A percentile compares a stretch with the other conserved stretches of the same genome.
Conservation (phyloP, 2,329 filamentous ascomycete species). For the Fusarium secorum region DNA sequence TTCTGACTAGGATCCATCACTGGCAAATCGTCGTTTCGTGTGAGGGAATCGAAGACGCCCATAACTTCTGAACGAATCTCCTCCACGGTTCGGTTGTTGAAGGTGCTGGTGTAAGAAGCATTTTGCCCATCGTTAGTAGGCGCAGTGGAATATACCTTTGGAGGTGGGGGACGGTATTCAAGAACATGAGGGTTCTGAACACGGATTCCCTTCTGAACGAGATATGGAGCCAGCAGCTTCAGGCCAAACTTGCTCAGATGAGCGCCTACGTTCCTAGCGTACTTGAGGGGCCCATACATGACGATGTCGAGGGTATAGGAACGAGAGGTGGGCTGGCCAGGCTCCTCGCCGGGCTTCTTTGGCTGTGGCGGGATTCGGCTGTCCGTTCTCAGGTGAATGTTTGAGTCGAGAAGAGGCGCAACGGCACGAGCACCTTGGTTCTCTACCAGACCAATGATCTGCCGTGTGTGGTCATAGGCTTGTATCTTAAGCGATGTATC, state of each 20-base stretch:
- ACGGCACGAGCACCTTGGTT: constrained; percentile 71
- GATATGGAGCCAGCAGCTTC: constrained; percentile 71
- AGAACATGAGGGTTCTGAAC: constrained; percentile 79
- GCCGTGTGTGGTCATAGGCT: constrained; percentile 74
- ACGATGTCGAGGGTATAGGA: constrained; percentile 74
- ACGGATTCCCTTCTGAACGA: constrained; percentile 72
- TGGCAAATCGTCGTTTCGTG: constrained; percentile 77
- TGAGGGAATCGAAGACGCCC: constrained; percentile 86
- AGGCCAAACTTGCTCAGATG: constrained; percentile 70
- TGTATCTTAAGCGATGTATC: constrained; percentile 69
- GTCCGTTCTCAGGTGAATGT: constrained; percentile 71
- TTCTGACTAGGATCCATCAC: constrained; percentile 70
- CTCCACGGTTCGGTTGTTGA: constrained; percentile 72
- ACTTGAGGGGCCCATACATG: constrained; percentile 78
- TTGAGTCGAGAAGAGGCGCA: constrained; percentile 75
- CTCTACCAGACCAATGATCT: constrained; percentile 81
- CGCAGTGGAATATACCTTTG: constrained; percentile 43
- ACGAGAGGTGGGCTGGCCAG: constrained; percentile 68
- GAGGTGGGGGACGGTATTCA: constrained; percentile 54
- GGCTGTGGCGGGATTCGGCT: constrained; percentile 74
- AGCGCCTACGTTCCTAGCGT: constrained; percentile 70
- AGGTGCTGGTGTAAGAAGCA: constrained; percentile 39
- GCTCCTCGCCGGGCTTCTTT: constrained; percentile 68
- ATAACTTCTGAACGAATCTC: constrained; percentile 87
- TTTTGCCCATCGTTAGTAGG: constrained; percentile 38